Evolutionary conservation across 2,329 filamentous ascomycete genomes (phyloP).

Genomic region (Colletotrichum sp.): DNA sequence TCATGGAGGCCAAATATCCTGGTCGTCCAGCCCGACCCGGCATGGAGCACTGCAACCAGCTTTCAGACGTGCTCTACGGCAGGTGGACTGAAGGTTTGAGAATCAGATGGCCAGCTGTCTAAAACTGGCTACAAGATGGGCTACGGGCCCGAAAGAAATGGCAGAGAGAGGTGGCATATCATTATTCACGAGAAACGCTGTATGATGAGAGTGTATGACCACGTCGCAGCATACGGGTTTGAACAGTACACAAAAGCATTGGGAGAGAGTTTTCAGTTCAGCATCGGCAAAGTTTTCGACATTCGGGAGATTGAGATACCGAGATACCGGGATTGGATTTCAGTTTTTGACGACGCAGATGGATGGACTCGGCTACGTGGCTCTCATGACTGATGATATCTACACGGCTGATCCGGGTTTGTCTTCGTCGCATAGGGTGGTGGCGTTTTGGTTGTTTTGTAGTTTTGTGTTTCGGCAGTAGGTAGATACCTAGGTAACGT

Average conservation of each 20-base stretch:
- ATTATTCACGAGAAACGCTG: conserved; percentile 19
- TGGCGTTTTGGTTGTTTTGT: conserved; percentile 5
- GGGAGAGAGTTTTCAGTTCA: not conserved
- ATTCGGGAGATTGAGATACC: conserved; percentile 3
- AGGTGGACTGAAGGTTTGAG: conserved; percentile 88
- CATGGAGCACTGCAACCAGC: conserved; percentile 90
- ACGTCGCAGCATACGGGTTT: conserved; percentile 18
- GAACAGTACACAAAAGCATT: conserved; percentile 23
- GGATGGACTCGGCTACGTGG: not conserved
- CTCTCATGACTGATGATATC: conserved; percentile 19
- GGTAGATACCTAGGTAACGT: conserved; percentile 21
- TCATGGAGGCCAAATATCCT: conserved; percentile 58
- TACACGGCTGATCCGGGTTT: conserved; percentile 10
- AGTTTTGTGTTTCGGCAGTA: not conserved
- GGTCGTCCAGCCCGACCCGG: conserved; percentile 65
- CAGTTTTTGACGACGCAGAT: not conserved
- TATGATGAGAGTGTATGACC: conserved; percentile 23
- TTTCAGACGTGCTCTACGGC: conserved; percentile 89
- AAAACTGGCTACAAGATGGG: not conserved
- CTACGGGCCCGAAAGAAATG: not conserved
- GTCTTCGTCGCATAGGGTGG: conserved; percentile 10
- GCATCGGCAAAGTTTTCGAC: not conserved
- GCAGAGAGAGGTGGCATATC: not conserved
- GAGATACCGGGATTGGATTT: not conserved
- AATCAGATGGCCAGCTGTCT: conserved; percentile 66